A percentile compares a stretch with the other conserved stretches of the same genome.
These are phyloP conservation scores for Nakazawaea wickerhamii DNA, from an alignment of 805 yeast species.

Conservation along the genomic window DNA sequence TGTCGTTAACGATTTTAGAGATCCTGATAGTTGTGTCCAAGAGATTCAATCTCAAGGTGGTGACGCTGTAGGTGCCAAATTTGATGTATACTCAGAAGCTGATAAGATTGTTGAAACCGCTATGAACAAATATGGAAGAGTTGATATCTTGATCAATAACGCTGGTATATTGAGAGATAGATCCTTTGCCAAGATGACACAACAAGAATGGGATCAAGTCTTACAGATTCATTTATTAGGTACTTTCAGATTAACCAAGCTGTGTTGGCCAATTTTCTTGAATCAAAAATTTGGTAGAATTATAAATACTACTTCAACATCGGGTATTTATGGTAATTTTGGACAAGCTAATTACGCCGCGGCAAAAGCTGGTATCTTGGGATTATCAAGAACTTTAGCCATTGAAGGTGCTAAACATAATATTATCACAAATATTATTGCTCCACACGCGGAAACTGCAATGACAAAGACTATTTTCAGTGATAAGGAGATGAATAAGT, in stretches of 20 bases:
- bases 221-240: constrained; percentile 79
- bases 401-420: constrained; percentile 80
- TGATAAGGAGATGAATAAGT: constrained; percentile 73
- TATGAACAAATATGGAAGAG: constrained; percentile 67
- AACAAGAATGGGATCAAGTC: constrained; percentile 78
- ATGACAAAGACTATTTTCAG: constrained; percentile 89
- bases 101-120: constrained; percentile 75
- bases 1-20: constrained; percentile 84
- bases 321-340: constrained; percentile 96
- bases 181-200: constrained; percentile 80
- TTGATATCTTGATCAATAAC: constrained; percentile 83
- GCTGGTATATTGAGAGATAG: constrained; percentile 94
- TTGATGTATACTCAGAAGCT: constrained; percentile 76
- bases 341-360: constrained; percentile 97
- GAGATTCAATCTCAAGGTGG: constrained; percentile 67
- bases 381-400: constrained; percentile 81
- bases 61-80: constrained; percentile 81
- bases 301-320: constrained; percentile 87
- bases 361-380: constrained; percentile 85
- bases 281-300: constrained; percentile 78
- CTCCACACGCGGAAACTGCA: constrained; percentile 97
- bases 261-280: constrained; percentile 87
- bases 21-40: constrained; percentile 67
- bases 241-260: constrained; percentile 73
- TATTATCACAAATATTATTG: constrained; percentile 76